Evolutionary conservation across 2,329 filamentous ascomycete species (phyloP), one percentile per base, ranked within the genome.

Genomic region (Talaromyces sp.): DNA sequence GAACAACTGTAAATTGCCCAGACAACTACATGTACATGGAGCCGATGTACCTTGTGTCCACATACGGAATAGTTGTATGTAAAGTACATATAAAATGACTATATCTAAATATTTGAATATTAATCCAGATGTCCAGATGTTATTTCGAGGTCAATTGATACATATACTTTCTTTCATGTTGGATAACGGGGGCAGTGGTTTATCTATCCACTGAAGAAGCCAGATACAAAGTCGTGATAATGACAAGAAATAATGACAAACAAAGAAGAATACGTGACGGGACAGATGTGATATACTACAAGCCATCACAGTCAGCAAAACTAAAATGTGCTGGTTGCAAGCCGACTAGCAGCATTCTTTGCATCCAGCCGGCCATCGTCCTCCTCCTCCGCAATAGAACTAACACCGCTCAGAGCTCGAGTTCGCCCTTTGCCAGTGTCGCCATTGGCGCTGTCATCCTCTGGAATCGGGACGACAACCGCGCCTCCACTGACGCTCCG

Each of bases 281-380:
- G 41, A 10, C 17, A 43, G 41, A 8, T n/a, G 11, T 53, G 31
- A n/a, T n/a, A n/a, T 19, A 58, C 60, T 61, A 58, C 51, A 61
- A 41, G 7, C 54, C 21, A 32, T 3, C 41, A n/a, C 26, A 19
- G 17, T 4, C 11, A 29, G 63, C 51, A 53, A 50, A 61, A 65
- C 74, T 79, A 97, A 75, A 97, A 97, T 19, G 93, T 97, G 80
- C 92, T 97, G 66, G 92, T 90, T 54, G 93, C 94, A 78, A 99
- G 80, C 71, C 94, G 85, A 77, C 91, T 96, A 38, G 94, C 94
- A 57, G 94, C 94, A 77, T 97, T 99, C 75, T 90, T 86, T 48
- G 94, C 94, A 82, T 99, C 94, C 62, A 99, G 87, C 58, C 92
- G 85, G 75, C 99, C 94, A 69, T 96, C 92, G 69, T 97, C 90